phyloP scores from a whole-genome alignment of 345 rosid species.

The Eucalyptus regnans region DNA sequence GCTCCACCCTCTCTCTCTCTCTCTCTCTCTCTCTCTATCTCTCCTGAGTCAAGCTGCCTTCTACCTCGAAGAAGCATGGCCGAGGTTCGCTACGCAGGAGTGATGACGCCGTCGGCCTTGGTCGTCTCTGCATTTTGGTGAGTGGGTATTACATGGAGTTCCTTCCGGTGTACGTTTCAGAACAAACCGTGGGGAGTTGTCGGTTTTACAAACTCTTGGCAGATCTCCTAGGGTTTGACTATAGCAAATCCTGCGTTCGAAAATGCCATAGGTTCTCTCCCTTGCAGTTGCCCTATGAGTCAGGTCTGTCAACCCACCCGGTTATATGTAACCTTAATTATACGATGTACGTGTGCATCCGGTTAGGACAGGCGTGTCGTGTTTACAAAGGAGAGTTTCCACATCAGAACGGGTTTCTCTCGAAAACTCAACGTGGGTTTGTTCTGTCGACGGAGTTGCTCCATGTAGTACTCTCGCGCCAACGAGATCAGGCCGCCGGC shows the following conservation, averaged over 20 bases:
- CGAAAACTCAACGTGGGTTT: neutral
- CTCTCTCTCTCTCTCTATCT: neutral
- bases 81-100: conserved; percentile 39
- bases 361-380: neutral
- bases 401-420: neutral
- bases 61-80: neutral
- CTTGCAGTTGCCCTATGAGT: neutral
- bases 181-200: neutral
- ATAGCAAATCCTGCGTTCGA: neutral
- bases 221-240: neutral
- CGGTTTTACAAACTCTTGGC: neutral
- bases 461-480: neutral
- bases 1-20: neutral
- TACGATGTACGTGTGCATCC: neutral
- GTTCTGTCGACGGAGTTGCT: neutral
- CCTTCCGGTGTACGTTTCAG: neutral
- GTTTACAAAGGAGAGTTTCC: neutral
- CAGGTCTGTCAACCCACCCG: neutral
- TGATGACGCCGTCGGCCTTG: conserved; percentile 31
- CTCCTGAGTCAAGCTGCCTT: neutral
- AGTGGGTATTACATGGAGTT: neutral
- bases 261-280: neutral
- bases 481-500: neutral
- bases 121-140: neutral
- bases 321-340: neutral